Base-by-base conservation (phyloP, 768 basidiomycete genomes). In the Lentinus brumalis region DNA sequence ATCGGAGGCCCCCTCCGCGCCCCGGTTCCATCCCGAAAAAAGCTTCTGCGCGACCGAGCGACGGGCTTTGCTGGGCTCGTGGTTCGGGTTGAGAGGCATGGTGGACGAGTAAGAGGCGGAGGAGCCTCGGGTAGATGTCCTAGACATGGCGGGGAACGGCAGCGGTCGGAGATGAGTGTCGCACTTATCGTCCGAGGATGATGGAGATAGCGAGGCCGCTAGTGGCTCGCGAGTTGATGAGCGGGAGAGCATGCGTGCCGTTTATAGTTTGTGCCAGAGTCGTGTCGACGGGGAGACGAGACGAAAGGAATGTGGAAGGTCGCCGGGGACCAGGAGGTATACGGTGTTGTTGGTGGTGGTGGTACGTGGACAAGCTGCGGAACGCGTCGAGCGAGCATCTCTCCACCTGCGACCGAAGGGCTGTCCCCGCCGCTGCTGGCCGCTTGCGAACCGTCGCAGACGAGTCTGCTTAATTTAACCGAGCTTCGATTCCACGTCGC, bases 91-190 rank as follows among this genome's bases (percentile, higher is more conserved):
- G 14, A 72, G 67, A 16, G 66, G 57, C 10, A 62, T 40, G 16
- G 69, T 69, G 6, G 71, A 72, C 7, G 47, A 49, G 56, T 58
- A 69, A 31, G 68, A 68, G 8, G 61, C 53, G 14, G 61, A 52
- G 8, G 70, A 71, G 53, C 55, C 51, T 61, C 62, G 65, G 4
- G 70, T 56, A 5, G 61, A 57, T 12, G 61, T 42, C 31, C 67
- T 64, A 16, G 67, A 65, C 53, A 67, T 59, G 11, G 51, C 56
- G 4, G 66, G 62, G 5, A 65, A 30, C 1, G 63, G 66, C 1
- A 67, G 54, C 1, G 61, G 55, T 7, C 40, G 57, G 18, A 60
- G 57, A 32, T 63, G 51, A 14, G 46, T 57, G 6, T 53, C 12
- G 49, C 58, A 62, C 18, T 42, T 59, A 32, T 56, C 59, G 49